Evolutionary conservation across 1,139 yeast species (phyloP), one percentile per base, ranked within the genome.

Genomic region (Suhomyces maxii): DNA sequence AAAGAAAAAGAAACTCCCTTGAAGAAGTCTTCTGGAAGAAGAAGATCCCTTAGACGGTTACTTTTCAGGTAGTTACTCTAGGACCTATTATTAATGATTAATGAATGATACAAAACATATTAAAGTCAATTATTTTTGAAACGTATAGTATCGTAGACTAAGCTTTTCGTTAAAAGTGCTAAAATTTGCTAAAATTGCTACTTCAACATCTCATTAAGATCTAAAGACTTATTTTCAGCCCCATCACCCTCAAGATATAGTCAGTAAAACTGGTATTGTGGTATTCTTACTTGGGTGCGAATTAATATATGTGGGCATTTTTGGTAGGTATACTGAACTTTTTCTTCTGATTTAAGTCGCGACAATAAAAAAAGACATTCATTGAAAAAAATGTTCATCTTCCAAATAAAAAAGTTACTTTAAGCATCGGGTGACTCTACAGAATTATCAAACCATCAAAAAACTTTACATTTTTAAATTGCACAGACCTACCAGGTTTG

Each of bases 11-110:
- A 36, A n/a, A 26, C 25, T 31, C 37, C 42, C 28, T 37, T 37
- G 25, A 37, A 34, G 33, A 33, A 33, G 26, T 26, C 26, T 34
- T 28, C 25, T 11, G 26, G 35, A 3, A 33, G 28, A 10, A 45
- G 37, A 18, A 30, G 37, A 25, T 37, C 40, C 7, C 40, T 44
- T 14, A 39, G 46, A 28, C 30, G 43, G n/a, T 26, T 44, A 13
- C 33, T 44, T 12, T 44, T 44, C 18, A 40, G 40, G 34, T 40
- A 30, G 39, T 28, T 31, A 31, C 23, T 18, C 6, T 18, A 18
- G 28, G 28, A 28, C 9, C 11, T 9, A 28, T 28, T 28, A 28
- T 9, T 11, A 28, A 28, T 28, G n/a, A 28, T 28, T 28, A 28
- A 28, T 28, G 31, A 28, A 28, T 7, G 31, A 18, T 6, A 18